Evolutionary conservation across 192 early-diverging fungal species (phyloP).

Genomic region (Linnemannia exigua): DNA sequence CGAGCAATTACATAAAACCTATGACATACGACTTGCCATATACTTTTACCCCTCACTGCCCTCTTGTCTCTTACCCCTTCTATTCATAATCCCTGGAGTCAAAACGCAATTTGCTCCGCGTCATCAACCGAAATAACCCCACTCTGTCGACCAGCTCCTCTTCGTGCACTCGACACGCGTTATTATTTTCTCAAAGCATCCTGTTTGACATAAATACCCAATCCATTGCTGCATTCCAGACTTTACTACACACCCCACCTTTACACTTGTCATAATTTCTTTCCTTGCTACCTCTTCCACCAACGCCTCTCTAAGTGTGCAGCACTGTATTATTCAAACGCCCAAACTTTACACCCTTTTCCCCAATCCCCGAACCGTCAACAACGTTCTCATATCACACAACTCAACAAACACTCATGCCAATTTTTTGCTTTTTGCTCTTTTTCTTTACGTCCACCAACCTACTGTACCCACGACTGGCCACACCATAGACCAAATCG

Average conservation of each 20-base stretch:
- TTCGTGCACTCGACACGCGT: not conserved
- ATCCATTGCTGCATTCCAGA: not conserved
- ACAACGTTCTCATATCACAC: not conserved
- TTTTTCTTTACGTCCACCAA: not conserved
- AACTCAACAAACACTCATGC: not conserved
- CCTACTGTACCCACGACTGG: not conserved
- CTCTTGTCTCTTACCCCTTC: not conserved
- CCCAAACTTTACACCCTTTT: not conserved
- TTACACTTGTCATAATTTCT: not conserved
- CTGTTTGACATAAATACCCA: not conserved
- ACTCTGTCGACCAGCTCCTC: not conserved
- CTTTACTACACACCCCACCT: not conserved
- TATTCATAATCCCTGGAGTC: not conserved
- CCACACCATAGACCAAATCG: conserved; percentile 56
- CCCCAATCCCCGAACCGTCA: not conserved
- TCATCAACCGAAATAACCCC: not conserved
- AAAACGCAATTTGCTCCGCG: not conserved
- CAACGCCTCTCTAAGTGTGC: not conserved
- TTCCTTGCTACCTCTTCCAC: not conserved
- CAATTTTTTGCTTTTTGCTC: not conserved
- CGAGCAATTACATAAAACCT: conserved; percentile 5
- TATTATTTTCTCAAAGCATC: not conserved
- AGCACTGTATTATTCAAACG: not conserved
- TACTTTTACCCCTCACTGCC: not conserved
- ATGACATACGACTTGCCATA: not conserved